Evolutionary conservation across 2,329 filamentous ascomycete species (phyloP), one percentile per base, ranked within the genome.

Genomic region (Nemania diffusa): DNA sequence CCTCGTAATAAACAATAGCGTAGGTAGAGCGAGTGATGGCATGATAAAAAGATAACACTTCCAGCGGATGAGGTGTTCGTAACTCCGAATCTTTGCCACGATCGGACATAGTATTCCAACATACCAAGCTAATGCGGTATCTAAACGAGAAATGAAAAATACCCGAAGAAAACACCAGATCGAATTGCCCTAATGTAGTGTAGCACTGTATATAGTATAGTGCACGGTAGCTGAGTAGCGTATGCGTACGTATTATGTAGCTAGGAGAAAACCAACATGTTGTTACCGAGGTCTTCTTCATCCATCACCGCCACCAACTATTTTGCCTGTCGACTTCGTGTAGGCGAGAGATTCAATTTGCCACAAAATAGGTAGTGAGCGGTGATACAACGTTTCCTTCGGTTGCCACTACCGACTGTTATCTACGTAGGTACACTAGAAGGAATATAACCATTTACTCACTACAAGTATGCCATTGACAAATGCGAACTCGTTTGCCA

Each of bases 311-410:
- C 20, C 17, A 44, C 40, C 17, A n/a, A 17, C 40, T 32, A 9
- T 9, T 32, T 32, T 32, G 29, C 29, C 29, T 61, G 34, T 51
- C 26, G 46, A 56, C 48, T 37, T 67, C 64, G 59, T 67, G 55
- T 67, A 61, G 51, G 57, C 22, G 24, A 20, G 46, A 22, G 9
- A 17, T 46, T 46, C 48, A 63, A 29, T 63, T 68, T 52, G 66
- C 66, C 66, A 66, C 61, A 24, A n/a, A n/a, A 29, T 48, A 59
- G n/a, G 32, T 24, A 59, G 20, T 34, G 15, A 59, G 20, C 46
- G 13, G 34, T 37, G 34, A 65, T 65, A 68, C 65, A 65, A 65
- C 65, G 65, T 68, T 68, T 42, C 65, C 57, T 65, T 40, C 7
- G 46, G 26, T 62, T 55, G 57, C 65, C 62, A 62, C 51, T 44